Percentiles rank a stretch among this genome's conserved stretches.
Evolutionary conservation across 2,329 filamentous ascomycete species (phyloP).

Genomic region (Moelleriella libera): DNA sequence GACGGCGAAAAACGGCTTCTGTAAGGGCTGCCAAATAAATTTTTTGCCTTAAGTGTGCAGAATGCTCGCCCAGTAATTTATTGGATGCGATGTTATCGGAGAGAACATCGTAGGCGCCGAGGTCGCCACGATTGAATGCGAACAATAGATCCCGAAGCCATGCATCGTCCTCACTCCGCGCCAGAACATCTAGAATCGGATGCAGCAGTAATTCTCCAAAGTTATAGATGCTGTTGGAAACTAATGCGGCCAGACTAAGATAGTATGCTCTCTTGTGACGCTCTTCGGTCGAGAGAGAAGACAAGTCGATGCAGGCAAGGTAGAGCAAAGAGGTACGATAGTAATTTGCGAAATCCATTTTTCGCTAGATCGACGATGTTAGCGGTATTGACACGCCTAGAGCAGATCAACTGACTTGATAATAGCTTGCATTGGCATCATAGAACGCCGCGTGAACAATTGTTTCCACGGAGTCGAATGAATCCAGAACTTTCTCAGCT

Average conservation of each 20-base stretch:
- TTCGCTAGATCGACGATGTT: conserved; percentile 26
- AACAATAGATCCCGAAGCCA: conserved; percentile 96
- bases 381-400: not conserved
- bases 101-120: conserved; percentile 73
- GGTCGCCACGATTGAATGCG: conserved; percentile 91
- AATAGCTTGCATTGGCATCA: conserved; percentile 87
- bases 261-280: conserved; percentile 79
- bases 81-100: conserved; percentile 71
- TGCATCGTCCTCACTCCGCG: conserved; percentile 52
- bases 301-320: conserved; percentile 85
- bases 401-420: conserved; percentile 42
- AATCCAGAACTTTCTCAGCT: conserved; percentile 77
- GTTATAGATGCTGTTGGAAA: conserved; percentile 96
- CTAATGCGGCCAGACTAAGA: conserved; percentile 79
- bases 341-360: conserved; percentile 88
- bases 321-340: conserved; percentile 97
- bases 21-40: conserved; percentile 94
- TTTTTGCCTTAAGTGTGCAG: conserved; percentile 84
- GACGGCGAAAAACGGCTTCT: conserved; percentile 89
- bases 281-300: conserved; percentile 58
- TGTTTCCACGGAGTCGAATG: conserved; percentile 88
- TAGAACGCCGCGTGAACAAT: conserved; percentile 96
- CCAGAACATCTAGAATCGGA: conserved; percentile 78
- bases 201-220: conserved; percentile 98
- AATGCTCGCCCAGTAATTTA: conserved; percentile 63